Percentiles rank a stretch among this genome's conserved stretches.
These are phyloP conservation scores for Fusarium anthophilum DNA, from an alignment of 2,329 filamentous ascomycete species.

Conservation along the genomic window DNA sequence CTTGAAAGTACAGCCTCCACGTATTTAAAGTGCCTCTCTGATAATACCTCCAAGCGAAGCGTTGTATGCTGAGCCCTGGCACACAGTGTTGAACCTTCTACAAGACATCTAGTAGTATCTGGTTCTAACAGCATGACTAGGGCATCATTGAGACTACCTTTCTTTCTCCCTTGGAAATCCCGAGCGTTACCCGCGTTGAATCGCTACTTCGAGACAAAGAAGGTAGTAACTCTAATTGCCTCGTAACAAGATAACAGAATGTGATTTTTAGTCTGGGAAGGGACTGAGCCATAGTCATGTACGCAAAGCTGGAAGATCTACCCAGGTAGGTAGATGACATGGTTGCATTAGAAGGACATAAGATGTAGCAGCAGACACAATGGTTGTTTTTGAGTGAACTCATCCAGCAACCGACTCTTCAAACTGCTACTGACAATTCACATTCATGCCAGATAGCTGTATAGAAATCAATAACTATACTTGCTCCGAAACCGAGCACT, in stretches of 20 bases:
- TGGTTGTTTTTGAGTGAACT: neutral
- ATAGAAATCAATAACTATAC: neutral
- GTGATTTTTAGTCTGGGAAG: neutral
- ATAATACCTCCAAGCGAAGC: neutral
- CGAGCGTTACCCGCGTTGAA: neutral
- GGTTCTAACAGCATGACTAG: neutral
- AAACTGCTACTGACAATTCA: neutral
- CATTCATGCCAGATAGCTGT: neutral
- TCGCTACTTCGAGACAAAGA: neutral
- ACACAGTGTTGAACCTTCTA: neutral
- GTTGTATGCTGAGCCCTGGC: neutral
- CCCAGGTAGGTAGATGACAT: neutral
- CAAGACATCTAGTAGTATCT: neutral
- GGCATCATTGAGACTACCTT: neutral
- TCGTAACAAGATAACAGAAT: neutral
- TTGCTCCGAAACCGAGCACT: neutral
- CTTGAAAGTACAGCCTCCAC: neutral
- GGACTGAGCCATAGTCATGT: neutral
- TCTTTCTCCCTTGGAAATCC: neutral
- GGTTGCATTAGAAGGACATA: neutral
- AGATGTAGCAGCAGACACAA: neutral
- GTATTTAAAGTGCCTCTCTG: neutral
- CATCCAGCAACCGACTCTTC: neutral
- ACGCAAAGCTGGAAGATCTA: neutral
- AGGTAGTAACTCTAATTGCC: neutral